Percentiles rank a stretch among this genome's conserved stretches.
phyloP scores from a whole-genome alignment of 1,139 yeast genomes.

The Suhomyces maxii region DNA sequence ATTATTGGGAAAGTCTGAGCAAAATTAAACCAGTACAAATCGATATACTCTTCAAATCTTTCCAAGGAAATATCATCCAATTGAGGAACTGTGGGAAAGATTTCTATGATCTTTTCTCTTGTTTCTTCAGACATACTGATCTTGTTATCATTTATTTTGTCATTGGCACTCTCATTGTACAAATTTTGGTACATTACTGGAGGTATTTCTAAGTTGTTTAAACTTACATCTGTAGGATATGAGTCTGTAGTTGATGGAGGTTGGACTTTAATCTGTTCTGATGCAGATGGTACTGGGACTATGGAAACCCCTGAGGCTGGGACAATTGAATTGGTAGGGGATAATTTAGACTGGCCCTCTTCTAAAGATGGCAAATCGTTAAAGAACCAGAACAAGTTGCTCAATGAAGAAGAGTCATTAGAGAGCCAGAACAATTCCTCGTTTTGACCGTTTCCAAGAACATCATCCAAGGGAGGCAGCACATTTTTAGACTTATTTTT shows the following conservation, averaged over 20 bases:
- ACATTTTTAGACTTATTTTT: neutral
- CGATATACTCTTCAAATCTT: neutral
- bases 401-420: neutral
- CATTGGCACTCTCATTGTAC: neutral
- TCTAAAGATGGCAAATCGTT: neutral
- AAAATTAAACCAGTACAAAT: constrained; percentile 1
- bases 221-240: neutral
- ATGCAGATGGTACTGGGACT: too few species aligned
- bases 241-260: neutral
- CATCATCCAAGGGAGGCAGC: neutral
- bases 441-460: neutral
- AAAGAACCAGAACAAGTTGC: neutral
- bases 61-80: neutral
- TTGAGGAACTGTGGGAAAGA: neutral
- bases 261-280: neutral
- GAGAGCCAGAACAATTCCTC: neutral
- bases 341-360: neutral
- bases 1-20: constrained; percentile 1
- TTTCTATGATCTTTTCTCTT: neutral
- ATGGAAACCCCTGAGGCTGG: neutral
- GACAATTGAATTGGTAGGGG: neutral
- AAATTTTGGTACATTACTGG: constrained; percentile 1
- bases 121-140: neutral
- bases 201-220: neutral
- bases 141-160: neutral